phyloP scores from a whole-genome alignment of 2,329 filamentous ascomycete species.

The Elsinoe necatrix region DNA sequence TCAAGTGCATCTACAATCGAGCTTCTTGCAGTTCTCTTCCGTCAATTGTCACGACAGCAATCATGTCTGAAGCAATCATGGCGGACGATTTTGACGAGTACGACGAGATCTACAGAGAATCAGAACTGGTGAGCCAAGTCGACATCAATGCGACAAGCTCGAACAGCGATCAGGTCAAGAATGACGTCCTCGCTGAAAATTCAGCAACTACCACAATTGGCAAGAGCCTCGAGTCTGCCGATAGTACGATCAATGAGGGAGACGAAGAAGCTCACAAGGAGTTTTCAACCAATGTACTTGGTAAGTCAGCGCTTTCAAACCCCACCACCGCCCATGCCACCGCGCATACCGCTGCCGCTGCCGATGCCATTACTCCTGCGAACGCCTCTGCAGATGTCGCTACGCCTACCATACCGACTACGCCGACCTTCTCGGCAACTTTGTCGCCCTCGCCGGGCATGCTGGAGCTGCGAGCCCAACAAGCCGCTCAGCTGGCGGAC shows the following conservation, averaged over 20 bases:
- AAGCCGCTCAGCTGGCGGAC: background rate
- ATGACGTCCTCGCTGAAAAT: background rate
- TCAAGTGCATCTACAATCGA: background rate
- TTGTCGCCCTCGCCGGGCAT: background rate
- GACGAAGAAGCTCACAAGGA: background rate
- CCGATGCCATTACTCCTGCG: background rate
- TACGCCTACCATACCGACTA: background rate
- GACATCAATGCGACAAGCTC: conserved; percentile 10
- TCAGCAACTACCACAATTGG: background rate
- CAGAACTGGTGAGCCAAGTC: background rate
- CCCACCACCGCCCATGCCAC: background rate
- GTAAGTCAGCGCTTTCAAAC: background rate
- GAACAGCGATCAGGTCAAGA: background rate
- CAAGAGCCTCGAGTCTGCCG: background rate
- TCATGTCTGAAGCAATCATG: conserved; percentile 9
- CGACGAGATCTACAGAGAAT: conserved; percentile 27
- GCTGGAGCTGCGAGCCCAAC: background rate
- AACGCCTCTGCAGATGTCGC: background rate
- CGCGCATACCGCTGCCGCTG: background rate
- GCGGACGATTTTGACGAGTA: conserved; percentile 21
- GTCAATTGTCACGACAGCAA: background rate
- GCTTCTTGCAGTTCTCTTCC: background rate
- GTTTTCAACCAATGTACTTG: background rate
- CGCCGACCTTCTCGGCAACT: background rate
- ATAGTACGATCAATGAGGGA: background rate